Percentiles rank a stretch among this genome's conserved stretches.
Evolutionary conservation across 768 basidiomycete genomes (phyloP).

Genomic region (Phanerochaete carnosa): DNA sequence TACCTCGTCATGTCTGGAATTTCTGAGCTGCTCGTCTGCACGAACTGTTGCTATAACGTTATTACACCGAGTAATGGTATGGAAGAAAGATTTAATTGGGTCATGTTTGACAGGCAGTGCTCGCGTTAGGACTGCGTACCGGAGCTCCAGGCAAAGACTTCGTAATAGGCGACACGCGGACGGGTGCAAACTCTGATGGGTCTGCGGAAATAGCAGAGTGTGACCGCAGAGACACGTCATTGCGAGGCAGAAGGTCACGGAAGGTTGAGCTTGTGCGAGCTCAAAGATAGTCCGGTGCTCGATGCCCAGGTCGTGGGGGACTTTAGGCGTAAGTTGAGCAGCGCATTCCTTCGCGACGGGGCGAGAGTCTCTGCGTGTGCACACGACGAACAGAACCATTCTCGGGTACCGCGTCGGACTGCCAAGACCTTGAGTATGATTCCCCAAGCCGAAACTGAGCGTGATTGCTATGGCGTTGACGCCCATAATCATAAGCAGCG

Average conservation of each 20-base stretch:
- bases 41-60: slow-evolving; percentile 1
- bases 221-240: neutral
- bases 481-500: slow-evolving; percentile 13
- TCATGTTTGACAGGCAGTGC: neutral
- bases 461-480: slow-evolving; percentile 10
- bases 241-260: neutral
- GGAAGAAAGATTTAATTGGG: neutral
- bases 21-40: neutral
- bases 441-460: neutral
- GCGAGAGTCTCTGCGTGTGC: no score
- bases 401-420: no score
- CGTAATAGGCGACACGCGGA: neutral
- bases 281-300: neutral
- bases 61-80: slow-evolving; percentile 5
- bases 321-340: neutral
- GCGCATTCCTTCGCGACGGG: neutral
- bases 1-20: slow-evolving; percentile 4
- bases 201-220: neutral
- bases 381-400: no score
- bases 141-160: neutral
- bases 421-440: neutral
- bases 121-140: neutral
- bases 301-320: neutral
- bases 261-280: neutral
- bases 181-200: neutral